Conservation (phyloP, 257 asterid species). For the Solanum ossicruentum region DNA sequence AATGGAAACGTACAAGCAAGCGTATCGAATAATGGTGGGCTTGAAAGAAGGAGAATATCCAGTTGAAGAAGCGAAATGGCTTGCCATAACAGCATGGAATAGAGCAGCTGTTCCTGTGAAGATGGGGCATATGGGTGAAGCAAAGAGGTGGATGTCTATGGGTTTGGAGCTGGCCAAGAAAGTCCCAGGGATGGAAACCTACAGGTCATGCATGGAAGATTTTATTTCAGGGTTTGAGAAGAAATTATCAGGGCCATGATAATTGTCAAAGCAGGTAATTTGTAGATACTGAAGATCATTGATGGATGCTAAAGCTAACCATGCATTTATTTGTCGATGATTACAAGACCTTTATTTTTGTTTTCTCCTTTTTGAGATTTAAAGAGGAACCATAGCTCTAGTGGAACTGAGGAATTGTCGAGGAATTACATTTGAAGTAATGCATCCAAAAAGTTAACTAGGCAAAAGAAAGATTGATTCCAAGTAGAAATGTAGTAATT, state of each 20-base stretch:
- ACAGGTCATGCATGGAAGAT: constrained; percentile 82
- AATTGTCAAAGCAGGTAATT: constrained; percentile 14
- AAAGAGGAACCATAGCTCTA: not conserved
- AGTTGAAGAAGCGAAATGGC: constrained; percentile 84
- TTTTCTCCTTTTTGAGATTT: not conserved
- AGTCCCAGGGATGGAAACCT: constrained; percentile 62
- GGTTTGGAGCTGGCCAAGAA: constrained; percentile 72
- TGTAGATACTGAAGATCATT: not conserved
- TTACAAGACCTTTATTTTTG: not conserved
- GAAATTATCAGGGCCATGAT: constrained; percentile 17
- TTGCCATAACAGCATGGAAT: constrained; percentile 93
- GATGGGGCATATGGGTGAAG: constrained; percentile 54
- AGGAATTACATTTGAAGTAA: not conserved
- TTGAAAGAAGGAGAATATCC: constrained; percentile 85
- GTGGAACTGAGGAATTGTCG: not conserved
- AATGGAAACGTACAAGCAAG: constrained; percentile 57
- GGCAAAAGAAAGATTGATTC: not conserved
- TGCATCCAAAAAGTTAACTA: not conserved
- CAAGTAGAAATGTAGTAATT: not conserved
- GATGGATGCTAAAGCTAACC: not conserved
- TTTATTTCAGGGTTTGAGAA: constrained; percentile 45
- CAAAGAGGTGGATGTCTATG: constrained; percentile 79
- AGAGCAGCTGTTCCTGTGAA: constrained; percentile 77
- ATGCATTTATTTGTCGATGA: not conserved
- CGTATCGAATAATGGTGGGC: constrained; percentile 81